These are phyloP conservation scores for Colletotrichum siamense DNA, from an alignment of 2,329 filamentous ascomycete genomes.

Conservation along the genomic window DNA sequence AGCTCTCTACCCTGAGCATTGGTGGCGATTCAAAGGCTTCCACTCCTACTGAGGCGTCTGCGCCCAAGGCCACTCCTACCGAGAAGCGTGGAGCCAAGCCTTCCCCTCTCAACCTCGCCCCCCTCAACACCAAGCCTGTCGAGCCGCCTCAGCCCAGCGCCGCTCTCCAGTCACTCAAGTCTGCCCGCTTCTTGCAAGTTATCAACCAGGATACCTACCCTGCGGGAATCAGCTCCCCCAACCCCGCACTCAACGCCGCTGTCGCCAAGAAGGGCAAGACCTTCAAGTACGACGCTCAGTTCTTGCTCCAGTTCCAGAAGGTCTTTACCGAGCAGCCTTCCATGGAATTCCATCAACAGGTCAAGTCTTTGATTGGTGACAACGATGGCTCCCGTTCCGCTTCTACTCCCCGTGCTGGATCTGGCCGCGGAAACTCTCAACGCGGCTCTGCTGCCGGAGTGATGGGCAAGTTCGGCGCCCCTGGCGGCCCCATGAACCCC, in stretches of 20 bases:
- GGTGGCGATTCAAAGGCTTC: conserved; percentile 42
- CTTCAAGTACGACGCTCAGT: conserved; percentile 95
- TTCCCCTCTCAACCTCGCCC: conserved; percentile 83
- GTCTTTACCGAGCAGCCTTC: conserved; percentile 98
- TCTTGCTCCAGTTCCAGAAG: conserved; percentile 93
- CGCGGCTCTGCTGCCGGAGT: conserved; percentile 53
- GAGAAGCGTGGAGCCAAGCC: conserved; percentile 75
- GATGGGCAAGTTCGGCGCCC: conserved; percentile 72
- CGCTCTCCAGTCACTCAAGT: conserved; percentile 91
- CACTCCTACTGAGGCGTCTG: conserved; percentile 48
- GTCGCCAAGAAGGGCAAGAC: conserved; percentile 80
- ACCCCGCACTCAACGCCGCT: conserved; percentile 85
- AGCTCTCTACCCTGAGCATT: conserved; percentile 58
- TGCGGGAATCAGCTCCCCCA: conserved; percentile 82
- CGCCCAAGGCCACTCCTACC: conserved; percentile 57
- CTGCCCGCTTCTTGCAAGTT: conserved; percentile 84
- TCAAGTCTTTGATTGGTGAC: conserved; percentile 87
- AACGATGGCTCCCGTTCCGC: conserved; percentile 67
- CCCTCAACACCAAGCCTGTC: conserved; percentile 80
- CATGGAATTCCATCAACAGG: conserved; percentile 87
- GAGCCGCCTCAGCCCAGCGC: conserved; percentile 94
- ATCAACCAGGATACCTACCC: conserved; percentile 84
- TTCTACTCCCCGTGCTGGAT: conserved; percentile 64
- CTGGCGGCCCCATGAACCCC: conserved; percentile 36
- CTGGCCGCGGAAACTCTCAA: conserved; percentile 57